Base-by-base conservation (phyloP, 495 filamentous ascomycete genomes). In the Penicillium roqueforti region DNA sequence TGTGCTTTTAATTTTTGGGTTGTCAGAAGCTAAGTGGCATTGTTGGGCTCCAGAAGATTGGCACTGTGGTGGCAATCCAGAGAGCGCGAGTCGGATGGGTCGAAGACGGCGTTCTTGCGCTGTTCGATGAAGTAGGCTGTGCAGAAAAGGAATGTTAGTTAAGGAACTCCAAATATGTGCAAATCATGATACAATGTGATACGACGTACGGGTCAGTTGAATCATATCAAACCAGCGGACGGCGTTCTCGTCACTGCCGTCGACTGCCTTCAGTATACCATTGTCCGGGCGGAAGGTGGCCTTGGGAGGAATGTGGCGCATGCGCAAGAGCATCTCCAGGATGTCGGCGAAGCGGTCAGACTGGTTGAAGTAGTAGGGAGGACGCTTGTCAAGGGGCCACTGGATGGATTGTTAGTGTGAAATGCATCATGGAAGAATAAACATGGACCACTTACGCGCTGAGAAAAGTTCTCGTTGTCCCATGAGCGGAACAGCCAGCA, bases 401-500 rank as follows among this genome's bases (percentile, higher is more conserved):
- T 77, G 40, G 18, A 53, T 37, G 20, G 19, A 23, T 36, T 25
- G 45, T 32, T 14, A 37, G 36, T 28, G 18, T 23, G 39, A 4
- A 14, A 25, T 37, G n/a, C 9, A 53, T 28, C 43, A 22, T 31
- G 26, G 13, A 14, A 25, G 25, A 16, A 3, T 31, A 44, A 19
- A n/a, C 7, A 19, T 10, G 6, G 28, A 18, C 19, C 7, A 67
- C 66, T 66, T 61, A 71, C 71, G 14, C 71, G 67, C 54, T 70
- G 68, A 18, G 55, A 66, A 66, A 57, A 78, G 60, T 45, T 79
- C 65, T 83, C 77, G 56, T 85, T 80, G 39, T 87, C 83, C 84
- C 85, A 89, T 0, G 79, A 83, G 31, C 83, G 84, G 74, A 88
- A 91, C 0, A 88, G 78, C 85, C 88, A 92, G 47, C 83, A 87